Evolutionary conservation across 106 monocot species (phyloP), one percentile per base, ranked within the genome.

Genomic region (Xerophyta viscosa): DNA sequence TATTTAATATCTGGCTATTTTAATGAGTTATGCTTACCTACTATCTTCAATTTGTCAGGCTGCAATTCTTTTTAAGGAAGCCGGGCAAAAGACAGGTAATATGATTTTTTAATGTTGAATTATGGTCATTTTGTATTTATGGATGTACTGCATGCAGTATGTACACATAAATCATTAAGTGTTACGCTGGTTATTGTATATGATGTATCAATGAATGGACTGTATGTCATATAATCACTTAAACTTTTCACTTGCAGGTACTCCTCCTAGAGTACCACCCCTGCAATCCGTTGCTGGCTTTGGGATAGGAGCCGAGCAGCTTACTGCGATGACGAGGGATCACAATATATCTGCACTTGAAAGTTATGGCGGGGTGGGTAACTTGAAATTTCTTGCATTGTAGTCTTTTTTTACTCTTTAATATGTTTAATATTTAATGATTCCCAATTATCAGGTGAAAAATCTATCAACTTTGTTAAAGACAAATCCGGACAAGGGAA

Each of bases 311-410:
- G 44, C 37, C 41, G 85, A 88, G 31, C 82, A 84, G 43, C 78
- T 96, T 48, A 85, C 84, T 48, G 20, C 71, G 48, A 56, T 96
- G 78, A 89, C 73, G 14, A 73, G 84, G 31, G 88, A 88, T 70
- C 88, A 89, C 58, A 62, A 89, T 62, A 65, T 79, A 50, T 68
- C 81, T 67, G 61, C 68, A 41, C 41, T 89, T 54, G 81, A 73
- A 67, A 54, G 62, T 59, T 79, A 74, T 78, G 88, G 85, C 12
- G 84, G 81, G 81, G 88, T 52, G 74, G 65, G 77, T 70, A 57
- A 22, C 25, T 61, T 60, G 15, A 42, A 41, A 13, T 18, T 33
- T 31, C 4, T 46, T 3, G 33, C 33, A 33, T 33, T 33, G 5
- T 11, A 22, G 23, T 48, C 23, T 48, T 5, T 48, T 24, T 12